phyloP scores from a whole-genome alignment of 2,329 filamentous ascomycete genomes.

The Calycina marina region DNA sequence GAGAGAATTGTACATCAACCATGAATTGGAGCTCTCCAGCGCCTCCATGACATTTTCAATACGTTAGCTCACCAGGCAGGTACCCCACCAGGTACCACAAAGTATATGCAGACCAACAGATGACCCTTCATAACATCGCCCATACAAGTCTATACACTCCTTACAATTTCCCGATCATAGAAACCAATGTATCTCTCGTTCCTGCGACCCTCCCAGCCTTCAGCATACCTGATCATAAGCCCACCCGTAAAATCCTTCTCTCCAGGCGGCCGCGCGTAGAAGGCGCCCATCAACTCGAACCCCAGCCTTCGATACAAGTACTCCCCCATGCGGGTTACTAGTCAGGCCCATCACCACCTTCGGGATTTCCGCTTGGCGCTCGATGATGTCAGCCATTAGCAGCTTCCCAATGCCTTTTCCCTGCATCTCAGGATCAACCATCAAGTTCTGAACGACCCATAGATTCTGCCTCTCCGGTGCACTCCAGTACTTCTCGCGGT shows the following conservation, averaged over 20 bases:
- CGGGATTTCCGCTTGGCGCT: conserved; percentile 12
- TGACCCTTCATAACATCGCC: too few relatives aligned
- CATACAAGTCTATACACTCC: too few relatives aligned
- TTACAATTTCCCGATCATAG: too few relatives aligned
- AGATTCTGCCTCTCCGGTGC: conserved; percentile 8
- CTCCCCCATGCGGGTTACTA: conserved; percentile 12
- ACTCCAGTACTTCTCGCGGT: conserved; percentile 12
- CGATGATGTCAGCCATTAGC: conserved; percentile 11
- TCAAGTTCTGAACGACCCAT: conserved; percentile 13
- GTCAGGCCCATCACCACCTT: conserved; percentile 12
- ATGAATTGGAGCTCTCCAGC: too few relatives aligned
- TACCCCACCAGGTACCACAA: too few relatives aligned
- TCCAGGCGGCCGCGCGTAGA: conserved; percentile 4
- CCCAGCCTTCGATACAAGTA: conserved; percentile 16
- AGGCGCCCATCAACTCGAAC: conserved; percentile 13
- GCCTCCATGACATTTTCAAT: too few relatives aligned
- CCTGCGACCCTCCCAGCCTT: conserved; percentile 3
- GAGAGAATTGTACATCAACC: too few relatives aligned
- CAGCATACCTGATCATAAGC: conserved; percentile 14
- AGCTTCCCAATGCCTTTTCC: conserved; percentile 15
- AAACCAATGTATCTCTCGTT: background rate
- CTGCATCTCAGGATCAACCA: conserved; percentile 13
- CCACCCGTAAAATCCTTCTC: conserved; percentile 10
- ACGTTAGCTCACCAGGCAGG: too few relatives aligned
- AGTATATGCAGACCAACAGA: too few relatives aligned